Conservation (phyloP, 202 grass and related monocot genomes). For the Zoysia matrella region DNA sequence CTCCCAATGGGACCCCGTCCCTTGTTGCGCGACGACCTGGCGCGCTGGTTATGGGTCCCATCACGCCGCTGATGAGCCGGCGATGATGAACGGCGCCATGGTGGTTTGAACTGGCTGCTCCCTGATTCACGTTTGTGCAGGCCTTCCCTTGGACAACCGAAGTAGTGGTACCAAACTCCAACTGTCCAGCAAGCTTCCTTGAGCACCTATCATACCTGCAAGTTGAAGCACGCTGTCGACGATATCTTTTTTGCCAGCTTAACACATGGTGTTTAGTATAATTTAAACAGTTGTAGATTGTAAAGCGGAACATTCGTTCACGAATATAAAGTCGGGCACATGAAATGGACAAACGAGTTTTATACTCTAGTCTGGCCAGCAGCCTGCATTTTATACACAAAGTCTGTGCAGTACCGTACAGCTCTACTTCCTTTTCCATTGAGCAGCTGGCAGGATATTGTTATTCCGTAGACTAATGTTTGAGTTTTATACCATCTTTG, state of each 20-base stretch:
- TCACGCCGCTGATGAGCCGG: background rate
- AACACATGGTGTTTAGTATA: conserved; percentile 3
- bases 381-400: background rate
- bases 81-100: background rate
- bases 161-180: background rate
- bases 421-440: background rate
- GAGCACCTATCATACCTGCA: conserved; percentile 1
- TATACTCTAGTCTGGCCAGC: background rate
- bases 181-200: background rate
- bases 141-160: background rate
- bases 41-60: conserved; percentile 20
- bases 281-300: background rate
- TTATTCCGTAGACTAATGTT: background rate
- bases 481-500: background rate
- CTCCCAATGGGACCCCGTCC: background rate
- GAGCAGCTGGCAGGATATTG: background rate
- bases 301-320: background rate
- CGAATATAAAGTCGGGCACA: background rate
- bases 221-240: conserved; percentile 22
- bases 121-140: background rate
- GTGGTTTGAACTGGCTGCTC: background rate
- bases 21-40: conserved; percentile 9
- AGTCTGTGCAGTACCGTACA: background rate
- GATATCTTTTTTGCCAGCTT: conserved; percentile 30
- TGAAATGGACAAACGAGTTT: background rate